Percentiles rank a stretch among this genome's conserved stretches.
Conservation (phyloP, 2,329 filamentous ascomycete genomes). For the Neurospora crassa region DNA sequence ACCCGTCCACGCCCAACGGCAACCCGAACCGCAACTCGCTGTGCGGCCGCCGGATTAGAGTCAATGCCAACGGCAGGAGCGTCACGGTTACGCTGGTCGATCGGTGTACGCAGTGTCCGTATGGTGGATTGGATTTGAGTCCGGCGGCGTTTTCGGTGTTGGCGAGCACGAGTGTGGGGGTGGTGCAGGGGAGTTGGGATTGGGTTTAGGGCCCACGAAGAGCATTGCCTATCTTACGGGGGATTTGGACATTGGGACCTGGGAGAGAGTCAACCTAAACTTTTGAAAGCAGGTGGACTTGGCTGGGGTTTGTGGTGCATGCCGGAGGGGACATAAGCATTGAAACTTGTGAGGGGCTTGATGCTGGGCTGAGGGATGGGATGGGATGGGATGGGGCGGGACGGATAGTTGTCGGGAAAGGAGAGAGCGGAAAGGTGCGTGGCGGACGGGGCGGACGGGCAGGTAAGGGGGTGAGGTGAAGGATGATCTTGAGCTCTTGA, state of each 20-base stretch:
- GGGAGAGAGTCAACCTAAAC: too few species aligned
- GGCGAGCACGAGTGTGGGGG: constrained; percentile 27
- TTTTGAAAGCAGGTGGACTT: too few species aligned
- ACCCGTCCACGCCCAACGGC: constrained; percentile 39
- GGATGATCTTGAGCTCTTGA: neutral
- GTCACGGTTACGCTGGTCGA: constrained; percentile 54
- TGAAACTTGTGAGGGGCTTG: too few species aligned
- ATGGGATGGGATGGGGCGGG: neutral
- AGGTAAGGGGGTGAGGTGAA: neutral
- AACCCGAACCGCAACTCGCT: constrained; percentile 54
- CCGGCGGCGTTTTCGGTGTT: constrained; percentile 28
- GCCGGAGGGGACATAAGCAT: too few species aligned
- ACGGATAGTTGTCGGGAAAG: neutral
- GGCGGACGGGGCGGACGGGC: neutral
- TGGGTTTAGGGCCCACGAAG: constrained; percentile 7
- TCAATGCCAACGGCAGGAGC: constrained; percentile 24
- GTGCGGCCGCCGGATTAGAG: constrained; percentile 50
- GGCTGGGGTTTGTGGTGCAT: too few species aligned
- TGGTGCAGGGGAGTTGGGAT: constrained; percentile 22
- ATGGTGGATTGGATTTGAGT: constrained; percentile 27
- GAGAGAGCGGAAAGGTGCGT: neutral
- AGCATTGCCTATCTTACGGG: too few species aligned
- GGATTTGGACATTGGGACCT: too few species aligned
- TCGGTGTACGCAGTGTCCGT: constrained; percentile 32
- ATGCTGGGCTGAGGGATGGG: too few species aligned